phyloP scores from a whole-genome alignment of 2,329 filamentous ascomycete genomes.

The Alternaria consortialis region DNA sequence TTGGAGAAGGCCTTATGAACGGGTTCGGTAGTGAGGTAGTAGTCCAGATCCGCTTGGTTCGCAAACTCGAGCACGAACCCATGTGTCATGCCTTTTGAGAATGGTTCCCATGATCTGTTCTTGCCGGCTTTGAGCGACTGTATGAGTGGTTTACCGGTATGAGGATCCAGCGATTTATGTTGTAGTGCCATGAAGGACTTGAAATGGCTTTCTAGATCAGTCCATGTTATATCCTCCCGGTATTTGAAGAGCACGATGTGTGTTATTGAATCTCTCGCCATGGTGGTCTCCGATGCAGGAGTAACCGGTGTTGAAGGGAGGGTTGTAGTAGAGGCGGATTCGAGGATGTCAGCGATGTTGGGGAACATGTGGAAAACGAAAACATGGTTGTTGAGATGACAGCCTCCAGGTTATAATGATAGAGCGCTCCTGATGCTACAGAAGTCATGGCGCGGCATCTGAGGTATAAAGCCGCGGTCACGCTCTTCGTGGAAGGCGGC shows the following conservation, averaged over 20 bases:
- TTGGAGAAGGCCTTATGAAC: slow-evolving; percentile 45
- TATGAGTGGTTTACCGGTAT: slow-evolving; percentile 44
- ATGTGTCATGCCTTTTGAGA: slow-evolving; percentile 48
- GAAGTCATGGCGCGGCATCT: not conserved
- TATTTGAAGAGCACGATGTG: slow-evolving; percentile 51
- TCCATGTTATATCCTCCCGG: slow-evolving; percentile 41
- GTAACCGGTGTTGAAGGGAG: not conserved
- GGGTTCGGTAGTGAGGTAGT: slow-evolving; percentile 43
- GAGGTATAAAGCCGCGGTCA: not conserved
- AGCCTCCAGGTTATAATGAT: not conserved
- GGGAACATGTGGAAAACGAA: not conserved
- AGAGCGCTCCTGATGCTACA: not conserved
- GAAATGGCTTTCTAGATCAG: slow-evolving; percentile 45
- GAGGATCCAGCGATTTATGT: slow-evolving; percentile 33
- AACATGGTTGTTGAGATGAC: not conserved
- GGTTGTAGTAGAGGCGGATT: slow-evolving; percentile 11
- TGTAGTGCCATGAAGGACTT: slow-evolving; percentile 39
- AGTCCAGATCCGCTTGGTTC: slow-evolving; percentile 45
- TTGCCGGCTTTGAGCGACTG: slow-evolving; percentile 45
- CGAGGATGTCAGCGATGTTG: slow-evolving; percentile 11
- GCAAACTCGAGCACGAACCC: slow-evolving; percentile 49
- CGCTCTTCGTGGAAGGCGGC: not conserved
- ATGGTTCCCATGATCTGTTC: slow-evolving; percentile 46
- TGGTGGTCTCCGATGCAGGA: slow-evolving; percentile 9
- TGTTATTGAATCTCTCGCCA: slow-evolving; percentile 30